Base-by-base conservation (phyloP, 2,329 filamentous ascomycete genomes). In the Verticillium longisporum region DNA sequence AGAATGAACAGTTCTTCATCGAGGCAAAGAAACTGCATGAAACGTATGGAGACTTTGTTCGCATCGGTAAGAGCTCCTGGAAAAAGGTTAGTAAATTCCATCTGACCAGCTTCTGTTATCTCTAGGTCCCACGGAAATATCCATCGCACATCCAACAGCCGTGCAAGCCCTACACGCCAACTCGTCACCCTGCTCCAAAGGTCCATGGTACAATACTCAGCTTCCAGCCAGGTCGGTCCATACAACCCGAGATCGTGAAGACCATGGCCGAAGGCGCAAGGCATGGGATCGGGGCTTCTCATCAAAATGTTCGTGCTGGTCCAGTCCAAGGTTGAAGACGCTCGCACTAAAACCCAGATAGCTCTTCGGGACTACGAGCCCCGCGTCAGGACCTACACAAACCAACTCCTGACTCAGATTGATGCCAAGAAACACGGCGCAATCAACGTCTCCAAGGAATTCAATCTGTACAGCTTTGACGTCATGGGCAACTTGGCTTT, bases 401-500 rank as follows among this genome's bases (percentile, higher is more conserved):
- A 62, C 26, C 62, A 68, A 57, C 62, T 72, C 21, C 50, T 70
- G 1, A 57, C 63, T 5, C 61, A 68, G n/a, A 65, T 74, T 15
- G 58, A 68, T 13, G 59, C 61, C 6, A 37, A 67, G 4, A 56
- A 66, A 11, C 68, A 68, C 1, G 57, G 58, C 4, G 59, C 67
- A 0, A 61, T 75, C 6, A 66, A 77, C 41, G 66, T 68, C 3
- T 66, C 71, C 0, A 62, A 67, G 5, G 73, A 70, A 69, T 72
- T 73, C 61, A 72, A 70, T 60, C 73, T 73, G 54, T 74, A 72
- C 57, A 70, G 69, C 63, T 76, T 76, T 38, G 75, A 77, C 18
- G 69, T 77, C 5, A 77, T 78, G 76, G 75, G 74, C 2, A 73
- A 78, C 56, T 65, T 78, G 50, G 75, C 72, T 5, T 78, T 78